phyloP scores from a whole-genome alignment of 2,329 filamentous ascomycete species.

The Penicillium thymicola region DNA sequence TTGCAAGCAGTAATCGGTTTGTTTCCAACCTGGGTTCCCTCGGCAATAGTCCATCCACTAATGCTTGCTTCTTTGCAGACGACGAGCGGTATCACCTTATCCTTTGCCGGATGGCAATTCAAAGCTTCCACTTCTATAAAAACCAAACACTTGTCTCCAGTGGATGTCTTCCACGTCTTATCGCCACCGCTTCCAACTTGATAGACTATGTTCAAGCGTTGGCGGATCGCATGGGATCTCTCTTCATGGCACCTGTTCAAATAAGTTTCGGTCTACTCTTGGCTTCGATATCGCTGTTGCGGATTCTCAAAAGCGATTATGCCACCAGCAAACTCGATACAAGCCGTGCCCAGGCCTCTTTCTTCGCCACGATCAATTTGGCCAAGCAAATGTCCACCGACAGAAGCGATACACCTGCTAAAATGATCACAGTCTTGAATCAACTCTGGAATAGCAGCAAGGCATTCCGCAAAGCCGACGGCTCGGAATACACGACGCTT shows the following conservation, averaged over 20 bases:
- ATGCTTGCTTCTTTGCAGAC: conserved; percentile 19
- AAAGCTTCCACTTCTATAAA: conserved; percentile 39
- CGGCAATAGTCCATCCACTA: not conserved
- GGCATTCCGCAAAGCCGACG: conserved; percentile 40
- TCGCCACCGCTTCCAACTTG: conserved; percentile 30
- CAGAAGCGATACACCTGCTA: conserved; percentile 35
- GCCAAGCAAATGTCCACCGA: conserved; percentile 39
- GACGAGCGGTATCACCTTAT: conserved; percentile 31
- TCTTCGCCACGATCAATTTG: conserved; percentile 40
- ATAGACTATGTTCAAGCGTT: conserved; percentile 30
- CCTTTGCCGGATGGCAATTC: conserved; percentile 33
- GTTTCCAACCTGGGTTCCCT: not conserved
- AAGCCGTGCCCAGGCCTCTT: conserved; percentile 31
- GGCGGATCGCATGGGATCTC: conserved; percentile 15
- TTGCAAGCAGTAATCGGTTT: conserved; percentile 32
- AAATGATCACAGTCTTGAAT: conserved; percentile 33
- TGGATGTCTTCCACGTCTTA: conserved; percentile 26
- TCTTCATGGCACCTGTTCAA: conserved; percentile 28
- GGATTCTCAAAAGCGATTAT: conserved; percentile 38
- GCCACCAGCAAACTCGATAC: conserved; percentile 31
- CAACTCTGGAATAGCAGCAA: conserved; percentile 43
- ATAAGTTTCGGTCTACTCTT: conserved; percentile 31
- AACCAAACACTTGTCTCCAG: conserved; percentile 27
- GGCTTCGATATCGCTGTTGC: conserved; percentile 32
- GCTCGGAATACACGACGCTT: conserved; percentile 33